Conservation (phyloP, 345 rosid genomes). For the Lepidium sativum region DNA sequence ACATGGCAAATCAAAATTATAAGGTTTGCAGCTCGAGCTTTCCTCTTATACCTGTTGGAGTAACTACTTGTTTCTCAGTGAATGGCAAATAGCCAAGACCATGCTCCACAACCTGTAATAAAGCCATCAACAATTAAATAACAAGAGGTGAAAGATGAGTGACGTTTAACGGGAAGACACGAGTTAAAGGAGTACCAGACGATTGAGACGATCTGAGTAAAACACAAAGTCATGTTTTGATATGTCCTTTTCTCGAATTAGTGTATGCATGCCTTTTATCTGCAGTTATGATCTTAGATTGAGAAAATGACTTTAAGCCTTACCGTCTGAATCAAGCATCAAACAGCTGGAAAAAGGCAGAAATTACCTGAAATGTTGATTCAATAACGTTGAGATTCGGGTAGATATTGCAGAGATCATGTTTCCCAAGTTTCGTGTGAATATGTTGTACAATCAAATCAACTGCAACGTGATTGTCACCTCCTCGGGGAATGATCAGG, state of each 20-base stretch:
- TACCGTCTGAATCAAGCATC: not conserved
- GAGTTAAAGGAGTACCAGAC: conserved; percentile 51
- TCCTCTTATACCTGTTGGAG: conserved; percentile 68
- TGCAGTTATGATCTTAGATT: conserved; percentile 31
- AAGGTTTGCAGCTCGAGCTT: not conserved
- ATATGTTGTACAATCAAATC: conserved; percentile 95
- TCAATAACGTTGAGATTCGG: conserved; percentile 75
- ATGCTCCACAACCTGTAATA: conserved; percentile 87
- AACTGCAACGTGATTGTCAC: conserved; percentile 90
- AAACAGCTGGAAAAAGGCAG: not conserved
- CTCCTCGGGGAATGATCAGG: conserved; percentile 89
- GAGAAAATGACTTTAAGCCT: conserved; percentile 11
- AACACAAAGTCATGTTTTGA: conserved; percentile 97
- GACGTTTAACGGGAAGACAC: conserved; percentile 5
- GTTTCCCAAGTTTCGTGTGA: conserved; percentile 88
- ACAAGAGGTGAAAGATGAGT: not conserved
- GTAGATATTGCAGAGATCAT: conserved; percentile 89
- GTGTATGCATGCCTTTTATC: conserved; percentile 99
- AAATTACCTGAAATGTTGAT: conserved; percentile 81
- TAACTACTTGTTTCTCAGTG: conserved; percentile 89
- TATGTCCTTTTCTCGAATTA: conserved; percentile 86
- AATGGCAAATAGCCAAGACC: conserved; percentile 97
- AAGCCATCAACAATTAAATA: not conserved
- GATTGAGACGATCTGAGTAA: conserved; percentile 92
- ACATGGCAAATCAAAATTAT: too few species aligned